Base-by-base conservation (phyloP, 345 rosid genomes). In the Dovyalis caffra region DNA sequence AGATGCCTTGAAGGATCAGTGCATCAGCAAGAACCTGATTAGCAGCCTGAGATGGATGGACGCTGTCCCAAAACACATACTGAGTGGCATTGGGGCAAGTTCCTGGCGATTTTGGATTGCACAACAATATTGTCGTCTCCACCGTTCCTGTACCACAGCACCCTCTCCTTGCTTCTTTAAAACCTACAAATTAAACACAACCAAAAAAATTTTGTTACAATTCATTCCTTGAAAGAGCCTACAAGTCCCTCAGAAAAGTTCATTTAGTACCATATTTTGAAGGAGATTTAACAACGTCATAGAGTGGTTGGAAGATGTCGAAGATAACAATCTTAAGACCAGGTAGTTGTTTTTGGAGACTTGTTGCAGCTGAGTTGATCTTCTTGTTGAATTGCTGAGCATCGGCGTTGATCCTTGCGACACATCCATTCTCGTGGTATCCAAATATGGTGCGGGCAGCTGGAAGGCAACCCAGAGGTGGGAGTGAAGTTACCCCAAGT, bases 21-120 rank as follows among this genome's bases (percentile, higher is more conserved):
- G 91, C 72, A 81, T 79, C 87, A 25, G 97, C 91, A 62, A 96
- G 93, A 71, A 93, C 82, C 77, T 93, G 84, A 79, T 96, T 93
- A 37, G 97, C 92, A 66, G 97, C 98, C 82, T 96, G 79, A 60
- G 98, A 90, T 23, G 98, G 98, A 81, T 95, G 99, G 40, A 93
- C 92, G 77, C 93, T 85, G 83, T 95, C 98, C 90, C 93, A 95
- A 74, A 95, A 95, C 82, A 95, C 94, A 79, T 89, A 91, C 78
- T 89, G 88, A 25, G 88, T 79, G 26, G 99, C 97, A 80, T 92
- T 90, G 2, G 97, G 8, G 53, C 99, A 96, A 57, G 98, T 91
- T 71, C 99, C 97, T 5, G 28, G 74, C 3, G 98, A 78, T 56
- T 82, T 83, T 3, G 90, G 86, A 81, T 93, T 93, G 88, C 98